phyloP scores from a whole-genome alignment of 352 stramenopile species.

The Globisporangium alternatum region DNA sequence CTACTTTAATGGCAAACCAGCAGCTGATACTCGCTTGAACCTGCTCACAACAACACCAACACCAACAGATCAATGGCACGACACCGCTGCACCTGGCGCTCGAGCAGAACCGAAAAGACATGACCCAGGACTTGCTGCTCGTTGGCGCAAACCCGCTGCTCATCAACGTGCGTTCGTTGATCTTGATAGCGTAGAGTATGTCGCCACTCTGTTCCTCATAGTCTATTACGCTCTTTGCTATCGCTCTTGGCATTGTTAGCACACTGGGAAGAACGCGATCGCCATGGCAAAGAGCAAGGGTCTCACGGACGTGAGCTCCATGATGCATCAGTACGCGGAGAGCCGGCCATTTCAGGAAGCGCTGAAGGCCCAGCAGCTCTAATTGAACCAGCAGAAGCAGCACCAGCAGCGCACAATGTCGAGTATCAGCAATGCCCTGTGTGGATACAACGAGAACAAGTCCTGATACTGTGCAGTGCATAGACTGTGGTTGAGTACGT shows the following conservation, averaged over 20 bases:
- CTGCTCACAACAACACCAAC: too few relatives aligned
- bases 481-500: neutral
- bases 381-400: neutral
- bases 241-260: conserved; percentile 20
- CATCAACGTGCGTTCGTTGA: conserved; percentile 38
- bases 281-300: conserved; percentile 27
- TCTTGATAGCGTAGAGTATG: neutral
- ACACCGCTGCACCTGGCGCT: conserved; percentile 60
- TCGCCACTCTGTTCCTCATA: neutral
- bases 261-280: conserved; percentile 49
- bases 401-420: neutral
- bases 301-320: conserved; percentile 24
- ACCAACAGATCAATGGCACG: conserved; percentile 48
- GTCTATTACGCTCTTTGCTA: neutral
- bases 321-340: conserved; percentile 37
- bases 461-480: neutral
- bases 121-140: conserved; percentile 57
- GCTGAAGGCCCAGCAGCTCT: conserved; percentile 11
- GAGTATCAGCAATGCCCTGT: neutral
- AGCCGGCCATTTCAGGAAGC: conserved; percentile 25
- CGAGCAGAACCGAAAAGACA: conserved; percentile 42
- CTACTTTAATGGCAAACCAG: neutral
- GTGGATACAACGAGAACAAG: neutral
- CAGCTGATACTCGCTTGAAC: neutral
- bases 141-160: conserved; percentile 54